These are phyloP conservation scores for Talaromyces sp. DNA, from an alignment of 2,329 filamentous ascomycete genomes.

Conservation along the genomic window DNA sequence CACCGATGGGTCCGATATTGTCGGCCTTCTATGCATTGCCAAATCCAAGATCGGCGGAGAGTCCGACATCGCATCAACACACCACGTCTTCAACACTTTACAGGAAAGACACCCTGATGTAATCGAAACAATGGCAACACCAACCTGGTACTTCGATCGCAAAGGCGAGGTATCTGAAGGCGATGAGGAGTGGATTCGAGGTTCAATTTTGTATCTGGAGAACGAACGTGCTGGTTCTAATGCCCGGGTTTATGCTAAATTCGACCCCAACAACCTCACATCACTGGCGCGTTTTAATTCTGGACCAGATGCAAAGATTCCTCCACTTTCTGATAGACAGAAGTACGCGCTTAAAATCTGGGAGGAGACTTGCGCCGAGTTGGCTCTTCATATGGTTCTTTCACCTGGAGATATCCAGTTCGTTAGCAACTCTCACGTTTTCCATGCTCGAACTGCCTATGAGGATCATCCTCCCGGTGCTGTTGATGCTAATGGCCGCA, in stretches of 20 bases:
- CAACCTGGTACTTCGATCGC: slow-evolving; percentile 87
- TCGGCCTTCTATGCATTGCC: slow-evolving; percentile 77
- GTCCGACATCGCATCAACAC: slow-evolving; percentile 74
- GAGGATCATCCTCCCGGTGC: slow-evolving; percentile 28
- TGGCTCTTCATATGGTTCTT: slow-evolving; percentile 31
- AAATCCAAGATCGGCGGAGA: slow-evolving; percentile 79
- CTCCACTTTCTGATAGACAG: slow-evolving; percentile 28
- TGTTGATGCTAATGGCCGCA: slow-evolving; percentile 23
- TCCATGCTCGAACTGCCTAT: slow-evolving; percentile 32
- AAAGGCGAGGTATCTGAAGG: slow-evolving; percentile 79
- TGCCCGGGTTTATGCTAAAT: slow-evolving; percentile 70
- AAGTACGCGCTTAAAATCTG: slow-evolving; percentile 29
- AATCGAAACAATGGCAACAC: slow-evolving; percentile 69
- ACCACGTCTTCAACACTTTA: slow-evolving; percentile 77
- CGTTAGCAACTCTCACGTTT: slow-evolving; percentile 30
- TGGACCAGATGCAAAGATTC: slow-evolving; percentile 32
- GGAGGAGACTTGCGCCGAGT: slow-evolving; percentile 28
- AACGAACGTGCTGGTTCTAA: slow-evolving; percentile 53
- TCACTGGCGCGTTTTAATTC: slow-evolving; percentile 72
- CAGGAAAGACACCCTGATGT: slow-evolving; percentile 75
- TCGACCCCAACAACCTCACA: slow-evolving; percentile 74
- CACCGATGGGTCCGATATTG: slow-evolving; percentile 76
- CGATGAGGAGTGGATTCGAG: slow-evolving; percentile 68
- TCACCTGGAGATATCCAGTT: slow-evolving; percentile 33
- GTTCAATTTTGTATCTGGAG: slow-evolving; percentile 75